Percentiles rank a stretch among this genome's conserved stretches.
phyloP scores from a whole-genome alignment of 2,329 filamentous ascomycete genomes.

The Pseudocercospora fijiensis region DNA sequence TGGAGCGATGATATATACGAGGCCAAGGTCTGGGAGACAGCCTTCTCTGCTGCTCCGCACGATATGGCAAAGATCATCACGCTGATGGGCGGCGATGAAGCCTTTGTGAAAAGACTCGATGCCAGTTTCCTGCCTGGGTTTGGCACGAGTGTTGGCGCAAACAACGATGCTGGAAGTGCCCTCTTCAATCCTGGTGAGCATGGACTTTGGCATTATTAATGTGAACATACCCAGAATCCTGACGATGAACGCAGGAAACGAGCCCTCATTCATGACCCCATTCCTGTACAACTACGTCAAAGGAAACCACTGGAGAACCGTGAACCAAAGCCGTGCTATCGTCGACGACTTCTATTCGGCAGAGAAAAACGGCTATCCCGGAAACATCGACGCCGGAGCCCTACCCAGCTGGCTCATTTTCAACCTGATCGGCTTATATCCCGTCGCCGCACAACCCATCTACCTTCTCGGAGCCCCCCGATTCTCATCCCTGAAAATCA shows the following conservation, averaged over 20 bases:
- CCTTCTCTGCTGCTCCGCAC: conserved; percentile 26
- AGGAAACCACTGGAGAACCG: conserved; percentile 40
- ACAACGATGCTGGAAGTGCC: conserved; percentile 28
- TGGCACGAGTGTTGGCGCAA: conserved; percentile 20
- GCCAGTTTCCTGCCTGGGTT: conserved; percentile 22
- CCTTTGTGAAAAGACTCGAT: conserved; percentile 24
- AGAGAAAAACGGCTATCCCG: conserved; percentile 44
- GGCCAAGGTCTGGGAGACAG: conserved; percentile 25
- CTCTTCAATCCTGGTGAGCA: conserved; percentile 27
- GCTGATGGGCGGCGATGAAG: conserved; percentile 24
- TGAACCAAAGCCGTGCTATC: conserved; percentile 38
- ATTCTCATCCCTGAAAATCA: conserved; percentile 36
- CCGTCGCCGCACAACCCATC: conserved; percentile 49
- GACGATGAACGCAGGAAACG: conserved; percentile 31
- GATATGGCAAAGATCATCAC: conserved; percentile 26
- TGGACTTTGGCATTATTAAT: neutral
- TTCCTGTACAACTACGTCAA: conserved; percentile 44
- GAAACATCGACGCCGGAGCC: conserved; percentile 50
- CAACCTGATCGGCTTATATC: conserved; percentile 53
- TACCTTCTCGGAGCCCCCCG: conserved; percentile 51
- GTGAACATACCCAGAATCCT: neutral
- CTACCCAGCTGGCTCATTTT: conserved; percentile 54
- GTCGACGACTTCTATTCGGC: conserved; percentile 47
- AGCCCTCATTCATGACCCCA: conserved; percentile 43
- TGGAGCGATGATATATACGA: conserved; percentile 27